Base-by-base conservation (phyloP, 305 asterid genomes). In the Rubia tinctorum region DNA sequence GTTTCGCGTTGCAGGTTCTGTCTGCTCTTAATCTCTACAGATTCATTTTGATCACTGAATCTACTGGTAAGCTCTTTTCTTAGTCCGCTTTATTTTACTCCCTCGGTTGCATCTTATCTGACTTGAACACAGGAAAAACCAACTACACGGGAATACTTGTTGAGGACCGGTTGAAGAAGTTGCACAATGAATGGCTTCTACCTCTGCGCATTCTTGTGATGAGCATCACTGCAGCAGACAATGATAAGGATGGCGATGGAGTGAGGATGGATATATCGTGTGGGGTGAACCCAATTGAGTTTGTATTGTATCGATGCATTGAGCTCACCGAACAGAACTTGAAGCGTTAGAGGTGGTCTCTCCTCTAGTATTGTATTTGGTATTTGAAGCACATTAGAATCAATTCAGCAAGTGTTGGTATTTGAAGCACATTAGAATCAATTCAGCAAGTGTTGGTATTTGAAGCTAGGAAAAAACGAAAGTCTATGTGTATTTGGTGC, bases 21-120 rank as follows among this genome's bases (percentile, higher is more conserved):
- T 84, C 98, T 47, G 95, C 96, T 70, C 98, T 94, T 67, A 94
- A 92, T 83, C 89, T 94, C 72, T 92, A 84, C 82, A 84, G 98
- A 84, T 94, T 71, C 75, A 78, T 90, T 56, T 82, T 94, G 80
- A 89, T 94, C 37, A 85, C 91, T 0, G 99, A 94, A 75, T 87
- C 97, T 72, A 77, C 89, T 72, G 96, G 97, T 88, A 77, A 71
- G 27, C 55, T 63, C 45, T 65, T 68, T 23, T 68, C 5, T 18
- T 13, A 9, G n/a, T n/a, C 20, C 7, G 6, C 12, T 45, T 11
- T 10, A 8, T 44, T 18, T 2, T 2, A 49, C 14, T 53, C 53
- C n/a, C 34, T 14, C 22, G 40, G 53, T 3, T 27, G 2, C 2
- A 27, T 27, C 30, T 27, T 27, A 27, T 27, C 30, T 27, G 30